phyloP scores from a whole-genome alignment of 83 land plant genomes.

The Thuja plicata region DNA sequence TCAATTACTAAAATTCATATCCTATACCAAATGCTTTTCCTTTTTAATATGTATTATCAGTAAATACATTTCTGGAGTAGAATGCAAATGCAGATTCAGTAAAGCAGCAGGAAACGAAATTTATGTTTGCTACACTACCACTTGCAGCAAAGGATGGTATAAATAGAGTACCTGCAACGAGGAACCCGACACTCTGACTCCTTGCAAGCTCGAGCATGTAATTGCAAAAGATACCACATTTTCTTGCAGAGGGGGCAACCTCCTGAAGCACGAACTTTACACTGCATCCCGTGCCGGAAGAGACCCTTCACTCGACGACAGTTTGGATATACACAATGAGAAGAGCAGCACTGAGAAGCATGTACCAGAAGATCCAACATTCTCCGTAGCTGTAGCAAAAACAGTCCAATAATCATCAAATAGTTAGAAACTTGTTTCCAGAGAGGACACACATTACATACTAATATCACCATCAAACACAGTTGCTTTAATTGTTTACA shows the following conservation, averaged over 20 bases:
- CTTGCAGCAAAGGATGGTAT: background rate
- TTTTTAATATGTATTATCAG: background rate
- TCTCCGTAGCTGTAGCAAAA: slow-evolving; percentile 46
- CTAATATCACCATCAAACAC: background rate
- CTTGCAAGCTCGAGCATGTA: slow-evolving; percentile 47
- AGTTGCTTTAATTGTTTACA: background rate
- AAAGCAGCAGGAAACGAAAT: background rate
- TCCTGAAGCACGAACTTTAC: slow-evolving; percentile 38
- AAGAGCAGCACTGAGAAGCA: slow-evolving; percentile 52
- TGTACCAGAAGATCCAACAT: slow-evolving; percentile 73
- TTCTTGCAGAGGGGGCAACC: slow-evolving; percentile 39
- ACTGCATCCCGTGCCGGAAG: slow-evolving; percentile 39
- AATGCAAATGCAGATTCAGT: background rate
- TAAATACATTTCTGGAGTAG: background rate
- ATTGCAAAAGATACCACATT: slow-evolving; percentile 47
- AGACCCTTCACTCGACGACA: slow-evolving; percentile 47
- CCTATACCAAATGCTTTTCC: background rate
- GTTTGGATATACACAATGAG: slow-evolving; percentile 54
- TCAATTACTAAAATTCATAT: background rate
- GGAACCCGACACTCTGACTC: slow-evolving; percentile 38
- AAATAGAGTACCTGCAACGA: slow-evolving; percentile 33
- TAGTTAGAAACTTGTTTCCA: background rate
- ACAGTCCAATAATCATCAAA: background rate
- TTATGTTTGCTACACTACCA: background rate
- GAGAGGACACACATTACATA: background rate